A percentile compares a stretch with the other conserved stretches of the same genome.
These are phyloP conservation scores for Pseudopyricularia cyperi DNA, from an alignment of 2,329 filamentous ascomycete genomes.

Conservation along the genomic window DNA sequence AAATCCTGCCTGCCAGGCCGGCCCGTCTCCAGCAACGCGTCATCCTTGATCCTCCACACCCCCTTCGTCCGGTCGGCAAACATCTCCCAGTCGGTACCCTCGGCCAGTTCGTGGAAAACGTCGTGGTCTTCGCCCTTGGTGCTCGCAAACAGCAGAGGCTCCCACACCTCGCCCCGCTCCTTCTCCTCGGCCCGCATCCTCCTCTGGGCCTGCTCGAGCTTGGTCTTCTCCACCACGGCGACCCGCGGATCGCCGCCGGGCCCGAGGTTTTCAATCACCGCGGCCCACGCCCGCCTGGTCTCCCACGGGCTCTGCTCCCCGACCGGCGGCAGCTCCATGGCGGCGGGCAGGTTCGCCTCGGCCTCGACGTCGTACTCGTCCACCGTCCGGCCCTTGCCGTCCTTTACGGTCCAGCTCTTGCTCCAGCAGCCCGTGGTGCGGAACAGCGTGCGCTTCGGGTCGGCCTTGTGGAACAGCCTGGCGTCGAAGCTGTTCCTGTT, in stretches of 20 bases:
- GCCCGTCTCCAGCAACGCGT: slow-evolving; percentile 10
- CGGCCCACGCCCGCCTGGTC: slow-evolving; percentile 59
- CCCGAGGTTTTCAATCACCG: slow-evolving; percentile 61
- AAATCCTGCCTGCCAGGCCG: slow-evolving; percentile 18
- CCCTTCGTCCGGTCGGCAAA: slow-evolving; percentile 22
- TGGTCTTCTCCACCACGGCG: slow-evolving; percentile 58
- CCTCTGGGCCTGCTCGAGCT: slow-evolving; percentile 72
- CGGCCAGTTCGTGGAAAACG: slow-evolving; percentile 18
- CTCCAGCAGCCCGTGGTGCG: slow-evolving; percentile 28
- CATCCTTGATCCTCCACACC: slow-evolving; percentile 21
- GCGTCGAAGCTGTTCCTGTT: slow-evolving; percentile 34
- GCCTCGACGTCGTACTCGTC: slow-evolving; percentile 24
- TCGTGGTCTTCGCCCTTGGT: slow-evolving; percentile 12
- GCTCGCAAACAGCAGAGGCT: slow-evolving; percentile 23
- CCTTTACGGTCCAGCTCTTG: slow-evolving; percentile 21
- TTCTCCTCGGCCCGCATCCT: slow-evolving; percentile 58
- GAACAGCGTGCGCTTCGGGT: slow-evolving; percentile 21
- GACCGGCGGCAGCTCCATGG: slow-evolving; percentile 30
- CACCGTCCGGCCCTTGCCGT: slow-evolving; percentile 18
- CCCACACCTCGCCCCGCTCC: slow-evolving; percentile 27
- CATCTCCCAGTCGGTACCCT: slow-evolving; percentile 16
- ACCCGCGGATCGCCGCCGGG: slow-evolving; percentile 57
- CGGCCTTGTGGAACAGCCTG: slow-evolving; percentile 20
- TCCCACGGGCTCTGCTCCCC: slow-evolving; percentile 66
- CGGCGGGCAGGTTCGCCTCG: slow-evolving; percentile 16